Percentiles rank a stretch among this genome's conserved stretches.
Evolutionary conservation across 192 early-diverging fungal species (phyloP).

Genomic region (Chytriomyces hyalinus): DNA sequence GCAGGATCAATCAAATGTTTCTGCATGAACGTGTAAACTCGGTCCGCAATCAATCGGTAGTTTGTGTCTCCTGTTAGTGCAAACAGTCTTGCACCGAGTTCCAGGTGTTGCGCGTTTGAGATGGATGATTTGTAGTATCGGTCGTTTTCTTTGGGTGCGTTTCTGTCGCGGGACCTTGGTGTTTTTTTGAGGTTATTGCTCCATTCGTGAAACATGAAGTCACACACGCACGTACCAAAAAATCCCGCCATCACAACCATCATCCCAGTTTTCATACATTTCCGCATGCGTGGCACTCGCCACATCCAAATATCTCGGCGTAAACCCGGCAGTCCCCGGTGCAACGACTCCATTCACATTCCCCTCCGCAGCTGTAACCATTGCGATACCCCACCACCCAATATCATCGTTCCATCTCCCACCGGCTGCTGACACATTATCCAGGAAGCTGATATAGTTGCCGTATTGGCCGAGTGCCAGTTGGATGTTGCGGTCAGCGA

Average conservation of each 20-base stretch:
- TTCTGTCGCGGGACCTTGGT: background rate
- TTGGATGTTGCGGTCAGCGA: background rate
- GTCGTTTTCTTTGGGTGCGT: conserved; percentile 18
- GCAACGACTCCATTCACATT: conserved; percentile 29
- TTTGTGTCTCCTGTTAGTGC: conserved; percentile 32
- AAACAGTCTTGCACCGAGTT: conserved; percentile 44
- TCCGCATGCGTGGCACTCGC: conserved; percentile 40
- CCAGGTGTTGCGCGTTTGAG: conserved; percentile 47
- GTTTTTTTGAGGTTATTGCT: conserved; percentile 19
- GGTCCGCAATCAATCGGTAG: conserved; percentile 37
- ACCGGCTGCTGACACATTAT: conserved; percentile 13
- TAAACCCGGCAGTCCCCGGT: background rate
- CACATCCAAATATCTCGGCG: conserved; percentile 12
- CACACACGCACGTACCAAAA: conserved; percentile 38
- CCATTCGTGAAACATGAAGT: background rate
- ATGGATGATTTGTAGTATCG: conserved; percentile 49
- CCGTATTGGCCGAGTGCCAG: background rate
- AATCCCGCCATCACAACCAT: conserved; percentile 47
- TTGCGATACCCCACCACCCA: conserved; percentile 50
- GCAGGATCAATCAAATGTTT: background rate
- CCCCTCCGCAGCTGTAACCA: conserved; percentile 42
- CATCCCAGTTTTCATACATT: conserved; percentile 45
- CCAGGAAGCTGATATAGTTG: conserved; percentile 4
- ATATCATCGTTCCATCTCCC: conserved; percentile 58
- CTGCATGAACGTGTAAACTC: conserved; percentile 48